These are phyloP conservation scores for Ophiostoma sp. DNA, from an alignment of 2,329 filamentous ascomycete species.

Conservation along the genomic window DNA sequence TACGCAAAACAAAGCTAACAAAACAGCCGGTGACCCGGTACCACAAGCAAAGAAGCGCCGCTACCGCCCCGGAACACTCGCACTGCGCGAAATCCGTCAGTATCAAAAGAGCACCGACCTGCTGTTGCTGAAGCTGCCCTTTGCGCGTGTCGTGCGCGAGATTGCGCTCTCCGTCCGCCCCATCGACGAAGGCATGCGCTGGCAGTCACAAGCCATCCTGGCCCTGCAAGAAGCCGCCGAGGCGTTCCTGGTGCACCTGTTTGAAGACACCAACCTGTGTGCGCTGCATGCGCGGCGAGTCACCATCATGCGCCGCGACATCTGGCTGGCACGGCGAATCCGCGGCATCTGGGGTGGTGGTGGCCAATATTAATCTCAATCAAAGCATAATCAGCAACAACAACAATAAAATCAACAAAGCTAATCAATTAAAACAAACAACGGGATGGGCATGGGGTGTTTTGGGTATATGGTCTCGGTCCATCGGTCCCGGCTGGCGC, in stretches of 20 bases:
- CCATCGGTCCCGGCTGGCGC: slow-evolving; percentile 1
- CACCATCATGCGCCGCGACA: slow-evolving; percentile 97
- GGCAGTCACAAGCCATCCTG: slow-evolving; percentile 92
- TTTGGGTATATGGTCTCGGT: background rate
- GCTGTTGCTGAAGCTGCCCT: slow-evolving; percentile 72
- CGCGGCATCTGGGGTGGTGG: slow-evolving; percentile 69
- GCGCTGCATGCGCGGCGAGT: slow-evolving; percentile 95
- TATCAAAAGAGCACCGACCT: slow-evolving; percentile 90
- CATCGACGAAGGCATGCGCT: slow-evolving; percentile 67
- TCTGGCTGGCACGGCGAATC: slow-evolving; percentile 81
- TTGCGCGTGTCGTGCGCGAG: slow-evolving; percentile 72
- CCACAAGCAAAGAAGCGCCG: slow-evolving; percentile 57
- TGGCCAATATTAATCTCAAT: slow-evolving; percentile 41
- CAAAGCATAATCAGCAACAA: background rate
- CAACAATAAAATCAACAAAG: background rate
- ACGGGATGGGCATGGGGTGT: background rate
- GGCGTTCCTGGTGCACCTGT: slow-evolving; percentile 92
- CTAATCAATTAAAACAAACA: background rate
- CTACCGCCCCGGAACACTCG: slow-evolving; percentile 74
- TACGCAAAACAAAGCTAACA: slow-evolving; percentile 15
- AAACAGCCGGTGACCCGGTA: slow-evolving; percentile 65
- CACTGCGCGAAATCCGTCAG: slow-evolving; percentile 82
- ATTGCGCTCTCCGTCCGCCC: slow-evolving; percentile 62
- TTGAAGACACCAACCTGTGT: slow-evolving; percentile 92
- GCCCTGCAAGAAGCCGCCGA: slow-evolving; percentile 94